These are phyloP conservation scores for Flaveria sonorensis DNA, from an alignment of 129 eudicot species.

Conservation along the genomic window DNA sequence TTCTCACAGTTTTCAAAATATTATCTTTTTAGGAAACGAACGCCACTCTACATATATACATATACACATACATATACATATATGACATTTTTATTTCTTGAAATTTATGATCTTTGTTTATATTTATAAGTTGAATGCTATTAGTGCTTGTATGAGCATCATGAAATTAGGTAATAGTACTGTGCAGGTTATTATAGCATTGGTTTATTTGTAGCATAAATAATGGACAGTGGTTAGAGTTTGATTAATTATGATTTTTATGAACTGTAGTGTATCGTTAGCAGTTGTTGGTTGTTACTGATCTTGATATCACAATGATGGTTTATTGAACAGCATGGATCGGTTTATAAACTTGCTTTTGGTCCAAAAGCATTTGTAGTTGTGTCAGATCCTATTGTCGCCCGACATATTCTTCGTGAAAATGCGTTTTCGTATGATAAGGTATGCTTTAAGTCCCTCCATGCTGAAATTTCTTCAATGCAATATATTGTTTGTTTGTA, in stretches of 20 bases:
- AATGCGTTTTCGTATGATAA: constrained; percentile 96
- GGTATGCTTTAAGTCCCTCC: constrained; percentile 45
- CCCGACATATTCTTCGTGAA: constrained; percentile 92
- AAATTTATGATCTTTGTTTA: too few relatives aligned
- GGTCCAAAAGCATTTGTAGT: constrained; percentile 99
- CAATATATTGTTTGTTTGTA: background rate
- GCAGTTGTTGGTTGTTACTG: constrained; percentile 18
- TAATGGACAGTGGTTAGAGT: constrained; percentile 1
- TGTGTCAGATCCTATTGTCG: constrained; percentile 96
- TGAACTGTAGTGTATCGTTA: background rate
- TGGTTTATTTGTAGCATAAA: background rate
- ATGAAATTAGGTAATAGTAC: background rate
- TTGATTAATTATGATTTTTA: constrained; percentile 1
- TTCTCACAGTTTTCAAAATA: too few relatives aligned
- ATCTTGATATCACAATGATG: constrained; percentile 21
- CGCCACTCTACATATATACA: too few relatives aligned
- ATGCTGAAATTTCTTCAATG: background rate
- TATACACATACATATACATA: too few relatives aligned
- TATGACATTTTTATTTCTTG: too few relatives aligned
- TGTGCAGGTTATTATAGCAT: background rate
- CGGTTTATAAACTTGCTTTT: constrained; percentile 96
- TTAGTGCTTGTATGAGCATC: too few relatives aligned
- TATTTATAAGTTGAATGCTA: too few relatives aligned
- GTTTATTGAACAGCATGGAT: constrained; percentile 74
- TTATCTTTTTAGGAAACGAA: too few relatives aligned